A percentile compares a stretch with the other conserved stretches of the same genome.
These are phyloP conservation scores for Trichoderma oligosporum DNA, from an alignment of 2,329 filamentous ascomycete species.

Conservation along the genomic window DNA sequence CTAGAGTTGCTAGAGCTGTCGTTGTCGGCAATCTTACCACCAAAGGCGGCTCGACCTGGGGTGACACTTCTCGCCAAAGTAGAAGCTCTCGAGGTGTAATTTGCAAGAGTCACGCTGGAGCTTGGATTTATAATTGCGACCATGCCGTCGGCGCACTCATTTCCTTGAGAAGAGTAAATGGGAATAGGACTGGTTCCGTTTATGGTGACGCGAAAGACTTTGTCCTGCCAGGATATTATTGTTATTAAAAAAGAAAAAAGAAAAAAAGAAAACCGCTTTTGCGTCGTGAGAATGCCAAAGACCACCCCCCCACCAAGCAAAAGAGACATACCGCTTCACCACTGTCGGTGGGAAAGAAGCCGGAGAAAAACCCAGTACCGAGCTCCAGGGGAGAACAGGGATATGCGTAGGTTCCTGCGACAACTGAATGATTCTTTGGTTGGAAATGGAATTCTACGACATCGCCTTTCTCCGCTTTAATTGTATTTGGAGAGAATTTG, in stretches of 20 bases:
- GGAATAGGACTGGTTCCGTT: conserved; percentile 33
- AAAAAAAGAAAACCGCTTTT: no score
- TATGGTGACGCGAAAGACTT: conserved; percentile 36
- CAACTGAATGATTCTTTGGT: conserved; percentile 38
- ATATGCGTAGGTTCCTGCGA: conserved; percentile 34
- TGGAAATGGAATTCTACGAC: conserved; percentile 38
- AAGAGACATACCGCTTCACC: conserved; percentile 31
- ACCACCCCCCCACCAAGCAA: no score
- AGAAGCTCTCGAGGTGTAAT: conserved; percentile 32
- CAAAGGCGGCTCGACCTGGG: conserved; percentile 28
- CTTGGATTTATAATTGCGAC: conserved; percentile 39
- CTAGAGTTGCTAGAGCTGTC: not conserved
- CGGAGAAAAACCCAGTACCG: conserved; percentile 38
- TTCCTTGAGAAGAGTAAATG: conserved; percentile 41
- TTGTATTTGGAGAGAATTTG: conserved; percentile 34
- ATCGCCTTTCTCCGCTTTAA: conserved; percentile 34
- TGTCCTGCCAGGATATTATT: conserved; percentile 24
- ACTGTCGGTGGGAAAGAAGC: conserved; percentile 30
- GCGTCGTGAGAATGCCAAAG: no score
- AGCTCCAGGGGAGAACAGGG: conserved; percentile 35
- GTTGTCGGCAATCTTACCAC: conserved; percentile 30
- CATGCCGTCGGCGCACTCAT: conserved; percentile 38
- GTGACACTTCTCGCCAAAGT: conserved; percentile 27
- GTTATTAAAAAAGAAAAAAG: no score
- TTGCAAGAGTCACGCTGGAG: conserved; percentile 29